A percentile compares a stretch with the other conserved stretches of the same genome.
These are phyloP conservation scores for Cupressus sempervirens DNA, from an alignment of 75 land plant species.

Conservation along the genomic window DNA sequence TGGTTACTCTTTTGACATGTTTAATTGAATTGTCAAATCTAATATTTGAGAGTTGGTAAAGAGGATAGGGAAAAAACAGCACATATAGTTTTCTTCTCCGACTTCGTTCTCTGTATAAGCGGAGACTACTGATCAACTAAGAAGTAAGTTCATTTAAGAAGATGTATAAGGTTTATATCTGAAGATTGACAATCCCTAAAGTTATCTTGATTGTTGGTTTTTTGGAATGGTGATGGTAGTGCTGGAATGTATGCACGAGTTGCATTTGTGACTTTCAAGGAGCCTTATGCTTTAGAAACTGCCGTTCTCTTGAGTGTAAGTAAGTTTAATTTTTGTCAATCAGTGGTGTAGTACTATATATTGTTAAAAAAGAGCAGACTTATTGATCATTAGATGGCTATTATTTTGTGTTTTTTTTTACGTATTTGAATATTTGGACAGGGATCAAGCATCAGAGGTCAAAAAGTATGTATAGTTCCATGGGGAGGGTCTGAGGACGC, in stretches of 20 bases:
- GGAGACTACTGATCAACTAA: background rate
- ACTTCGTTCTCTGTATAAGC: background rate
- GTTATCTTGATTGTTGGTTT: background rate
- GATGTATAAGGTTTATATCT: background rate
- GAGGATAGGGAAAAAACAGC: background rate
- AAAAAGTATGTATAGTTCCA: background rate
- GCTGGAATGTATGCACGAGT: background rate
- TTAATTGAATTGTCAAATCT: background rate
- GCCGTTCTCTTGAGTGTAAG: slow-evolving; percentile 5
- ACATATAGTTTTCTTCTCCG: background rate
- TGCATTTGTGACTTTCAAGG: slow-evolving; percentile 8
- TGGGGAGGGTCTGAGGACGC: slow-evolving; percentile 9
- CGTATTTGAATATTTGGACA: background rate
- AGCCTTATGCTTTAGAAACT: slow-evolving; percentile 4
- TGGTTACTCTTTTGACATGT: background rate
- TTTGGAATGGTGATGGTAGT: background rate
- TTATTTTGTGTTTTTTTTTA: background rate
- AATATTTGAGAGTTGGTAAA: background rate
- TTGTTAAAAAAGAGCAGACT: background rate
- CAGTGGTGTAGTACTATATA: background rate
- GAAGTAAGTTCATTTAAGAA: background rate
- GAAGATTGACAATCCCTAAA: background rate
- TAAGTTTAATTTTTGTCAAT: background rate
- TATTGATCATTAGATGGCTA: background rate
- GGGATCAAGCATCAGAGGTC: background rate